A percentile compares a stretch with the other conserved stretches of the same genome.
Conservation (phyloP, 1,284 basidiomycete species). For the Omphalotus olearius region DNA sequence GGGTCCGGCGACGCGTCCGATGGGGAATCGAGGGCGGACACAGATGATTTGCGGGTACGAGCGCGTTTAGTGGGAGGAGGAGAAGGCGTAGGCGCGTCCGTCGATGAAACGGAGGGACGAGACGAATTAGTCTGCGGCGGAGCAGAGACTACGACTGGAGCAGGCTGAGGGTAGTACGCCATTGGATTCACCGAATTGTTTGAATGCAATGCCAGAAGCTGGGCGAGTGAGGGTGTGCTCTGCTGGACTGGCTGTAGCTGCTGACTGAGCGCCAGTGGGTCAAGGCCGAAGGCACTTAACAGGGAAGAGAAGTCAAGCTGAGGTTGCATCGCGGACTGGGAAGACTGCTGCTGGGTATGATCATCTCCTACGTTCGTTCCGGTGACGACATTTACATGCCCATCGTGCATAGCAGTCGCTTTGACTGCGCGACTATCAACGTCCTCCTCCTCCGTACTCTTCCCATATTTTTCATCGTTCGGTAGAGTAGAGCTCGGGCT, state of each 20-base stretch:
- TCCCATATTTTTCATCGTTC: constrained; percentile 9
- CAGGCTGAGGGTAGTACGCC: constrained; percentile 6
- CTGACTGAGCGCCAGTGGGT: constrained; percentile 39
- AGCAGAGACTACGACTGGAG: constrained; percentile 9
- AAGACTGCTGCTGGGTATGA: constrained; percentile 19
- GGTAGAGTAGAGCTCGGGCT: constrained; percentile 31
- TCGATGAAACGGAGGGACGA: constrained; percentile 16
- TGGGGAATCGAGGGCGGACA: constrained; percentile 24
- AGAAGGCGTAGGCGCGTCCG: constrained; percentile 20
- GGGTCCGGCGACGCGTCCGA: constrained; percentile 29
- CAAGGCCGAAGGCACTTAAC: constrained; percentile 59
- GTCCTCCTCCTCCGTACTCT: constrained; percentile 24
- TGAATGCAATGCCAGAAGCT: constrained; percentile 58
- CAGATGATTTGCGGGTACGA: constrained; percentile 49
- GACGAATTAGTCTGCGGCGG: constrained; percentile 20
- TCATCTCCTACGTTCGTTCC: constrained; percentile 32
- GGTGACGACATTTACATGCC: constrained; percentile 56
- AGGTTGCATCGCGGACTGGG: constrained; percentile 14
- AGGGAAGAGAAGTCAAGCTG: constrained; percentile 52
- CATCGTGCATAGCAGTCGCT: constrained; percentile 47
- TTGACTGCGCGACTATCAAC: constrained; percentile 31
- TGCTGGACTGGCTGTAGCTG: constrained; percentile 23
- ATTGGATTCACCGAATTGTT: neutral
- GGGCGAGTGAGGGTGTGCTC: constrained; percentile 54
- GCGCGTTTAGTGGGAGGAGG: constrained; percentile 46